These are phyloP conservation scores for Bryoerythrophyllum caledonicum DNA, from an alignment of 225 moss, liverwort and hornwort species.

Conservation along the genomic window DNA sequence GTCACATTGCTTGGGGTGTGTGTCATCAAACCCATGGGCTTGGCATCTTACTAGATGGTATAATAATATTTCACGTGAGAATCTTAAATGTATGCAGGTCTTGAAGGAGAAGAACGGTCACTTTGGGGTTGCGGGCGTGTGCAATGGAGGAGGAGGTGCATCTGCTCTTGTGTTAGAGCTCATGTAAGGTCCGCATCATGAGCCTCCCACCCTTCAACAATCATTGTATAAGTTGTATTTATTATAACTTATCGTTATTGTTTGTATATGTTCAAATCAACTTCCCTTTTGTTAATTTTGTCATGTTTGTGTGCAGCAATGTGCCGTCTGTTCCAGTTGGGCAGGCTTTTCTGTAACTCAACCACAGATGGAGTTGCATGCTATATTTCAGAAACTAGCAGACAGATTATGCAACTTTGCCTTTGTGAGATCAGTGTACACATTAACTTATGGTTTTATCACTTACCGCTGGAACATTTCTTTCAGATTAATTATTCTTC, in stretches of 20 bases:
- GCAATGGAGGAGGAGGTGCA: constrained; percentile 97
- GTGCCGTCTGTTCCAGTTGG: constrained; percentile 19
- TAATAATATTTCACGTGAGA: no score
- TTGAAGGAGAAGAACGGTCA: constrained; percentile 69
- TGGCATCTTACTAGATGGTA: no score
- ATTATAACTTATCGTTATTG: no score
- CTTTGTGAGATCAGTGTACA: not conserved
- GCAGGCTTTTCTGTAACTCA: constrained; percentile 43
- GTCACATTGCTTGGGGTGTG: constrained; percentile 87
- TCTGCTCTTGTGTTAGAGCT: constrained; percentile 91
- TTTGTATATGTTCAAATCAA: not conserved
- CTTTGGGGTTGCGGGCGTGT: constrained; percentile 81
- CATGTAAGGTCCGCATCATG: constrained; percentile 60
- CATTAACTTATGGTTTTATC: not conserved
- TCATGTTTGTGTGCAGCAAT: constrained; percentile 23
- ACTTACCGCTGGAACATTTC: not conserved
- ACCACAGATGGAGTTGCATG: not conserved
- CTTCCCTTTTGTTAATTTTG: constrained; percentile 10
- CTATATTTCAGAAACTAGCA: constrained; percentile 5
- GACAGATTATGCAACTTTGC: constrained; percentile 10
- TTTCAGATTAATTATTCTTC: no score
- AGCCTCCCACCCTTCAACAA: constrained; percentile 23
- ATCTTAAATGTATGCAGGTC: constrained; percentile 67
- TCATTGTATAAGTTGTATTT: no score
- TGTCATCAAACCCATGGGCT: constrained; percentile 21